Percentiles rank a stretch among this genome's conserved stretches.
These are phyloP conservation scores for Globisporangium parvum DNA, from an alignment of 352 stramenopile species.

Conservation along the genomic window DNA sequence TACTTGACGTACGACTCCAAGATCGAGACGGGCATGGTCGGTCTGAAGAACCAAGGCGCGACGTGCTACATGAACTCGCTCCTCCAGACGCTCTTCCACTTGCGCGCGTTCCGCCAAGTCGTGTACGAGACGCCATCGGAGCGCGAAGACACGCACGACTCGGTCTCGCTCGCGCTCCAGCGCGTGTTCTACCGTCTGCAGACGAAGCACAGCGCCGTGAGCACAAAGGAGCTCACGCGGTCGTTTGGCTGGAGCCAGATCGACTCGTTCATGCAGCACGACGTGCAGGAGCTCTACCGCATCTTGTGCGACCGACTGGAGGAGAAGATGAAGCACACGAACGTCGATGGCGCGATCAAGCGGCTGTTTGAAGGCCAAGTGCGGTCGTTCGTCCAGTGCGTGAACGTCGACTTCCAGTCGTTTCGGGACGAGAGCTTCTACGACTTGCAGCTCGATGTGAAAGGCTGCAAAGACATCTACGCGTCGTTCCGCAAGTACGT, in stretches of 20 bases:
- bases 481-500: conserved; percentile 91
- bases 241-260: conserved; percentile 91
- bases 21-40: conserved; percentile 82
- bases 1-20: conserved; percentile 69
- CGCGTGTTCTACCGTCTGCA: conserved; percentile 84
- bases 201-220: conserved; percentile 68
- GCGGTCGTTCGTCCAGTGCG: conserved; percentile 87
- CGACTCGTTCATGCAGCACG: conserved; percentile 92
- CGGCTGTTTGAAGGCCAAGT: conserved; percentile 89
- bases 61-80: conserved; percentile 94
- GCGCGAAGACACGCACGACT: conserved; percentile 79
- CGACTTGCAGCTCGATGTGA: conserved; percentile 91
- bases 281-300: conserved; percentile 89
- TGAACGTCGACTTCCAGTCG: conserved; percentile 88
- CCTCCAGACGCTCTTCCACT: conserved; percentile 89
- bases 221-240: conserved; percentile 89
- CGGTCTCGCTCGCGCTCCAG: conserved; percentile 76
- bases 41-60: conserved; percentile 86
- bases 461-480: conserved; percentile 86
- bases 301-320: conserved; percentile 90
- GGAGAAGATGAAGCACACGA: conserved; percentile 90
- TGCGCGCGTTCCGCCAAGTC: conserved; percentile 78
- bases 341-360: conserved; percentile 73
- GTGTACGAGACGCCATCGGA: conserved; percentile 79
- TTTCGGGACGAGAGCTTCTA: conserved; percentile 89